Conservation (phyloP, 441 rosid species). For the Codiaeum variegatum region DNA sequence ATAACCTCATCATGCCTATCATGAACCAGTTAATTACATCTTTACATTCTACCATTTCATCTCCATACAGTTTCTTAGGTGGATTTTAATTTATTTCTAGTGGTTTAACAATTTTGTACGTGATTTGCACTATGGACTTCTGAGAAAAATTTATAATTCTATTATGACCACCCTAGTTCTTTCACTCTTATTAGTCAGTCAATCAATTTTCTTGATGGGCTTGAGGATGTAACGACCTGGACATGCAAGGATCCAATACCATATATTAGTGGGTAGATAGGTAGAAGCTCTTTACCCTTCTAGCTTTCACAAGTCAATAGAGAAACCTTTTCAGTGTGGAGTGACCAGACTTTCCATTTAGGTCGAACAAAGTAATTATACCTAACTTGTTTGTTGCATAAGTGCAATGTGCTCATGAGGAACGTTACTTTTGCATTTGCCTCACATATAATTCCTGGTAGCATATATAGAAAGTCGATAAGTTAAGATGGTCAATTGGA, state of each 20-base stretch:
- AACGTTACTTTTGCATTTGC: background rate
- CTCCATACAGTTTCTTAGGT: background rate
- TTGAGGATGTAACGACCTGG: background rate
- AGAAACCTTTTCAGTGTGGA: background rate
- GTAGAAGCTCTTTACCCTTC: background rate
- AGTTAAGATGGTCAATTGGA: background rate
- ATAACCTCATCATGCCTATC: constrained; percentile 82
- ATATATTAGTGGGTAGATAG: background rate
- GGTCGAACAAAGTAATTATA: background rate
- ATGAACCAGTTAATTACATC: constrained; percentile 55
- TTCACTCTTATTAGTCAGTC: background rate
- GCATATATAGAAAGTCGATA: constrained; percentile 6
- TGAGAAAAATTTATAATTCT: background rate
- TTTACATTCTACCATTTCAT: background rate
- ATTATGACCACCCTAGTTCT: background rate
- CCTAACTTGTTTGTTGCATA: background rate
- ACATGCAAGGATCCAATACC: constrained; percentile 3
- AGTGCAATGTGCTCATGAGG: background rate
- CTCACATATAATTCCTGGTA: background rate
- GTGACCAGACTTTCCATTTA: background rate
- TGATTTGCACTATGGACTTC: background rate
- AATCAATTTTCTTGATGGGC: background rate
- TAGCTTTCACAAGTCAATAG: background rate
- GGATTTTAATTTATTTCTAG: background rate
- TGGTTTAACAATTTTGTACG: background rate